Conservation (phyloP, 1,139 yeast genomes). For the Tardiomyces digboiensis region DNA sequence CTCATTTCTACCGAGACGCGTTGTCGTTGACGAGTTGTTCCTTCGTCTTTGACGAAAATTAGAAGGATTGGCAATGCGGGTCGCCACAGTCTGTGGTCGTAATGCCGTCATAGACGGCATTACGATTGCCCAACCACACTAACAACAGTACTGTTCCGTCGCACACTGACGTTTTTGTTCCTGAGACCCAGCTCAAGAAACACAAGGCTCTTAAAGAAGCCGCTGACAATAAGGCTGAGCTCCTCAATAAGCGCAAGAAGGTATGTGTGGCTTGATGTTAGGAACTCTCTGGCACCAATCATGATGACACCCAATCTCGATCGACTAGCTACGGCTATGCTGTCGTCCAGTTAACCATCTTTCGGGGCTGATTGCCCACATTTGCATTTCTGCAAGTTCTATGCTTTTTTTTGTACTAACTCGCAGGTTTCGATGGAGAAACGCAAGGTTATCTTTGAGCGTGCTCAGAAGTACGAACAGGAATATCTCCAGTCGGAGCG, state of each 20-base stretch:
- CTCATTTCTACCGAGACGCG: background rate
- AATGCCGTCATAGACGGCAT: background rate
- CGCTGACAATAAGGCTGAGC: conserved; percentile 68
- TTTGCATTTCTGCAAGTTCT: background rate
- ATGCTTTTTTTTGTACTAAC: background rate
- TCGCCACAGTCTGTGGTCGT: background rate
- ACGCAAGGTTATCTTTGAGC: conserved; percentile 88
- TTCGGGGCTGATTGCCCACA: conserved; percentile 83
- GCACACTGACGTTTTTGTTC: conserved; percentile 34
- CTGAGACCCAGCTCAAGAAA: conserved; percentile 94
- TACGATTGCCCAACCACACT: background rate
- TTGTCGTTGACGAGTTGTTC: background rate
- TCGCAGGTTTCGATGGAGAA: conserved; percentile 32
- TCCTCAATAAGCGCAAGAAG: conserved; percentile 69
- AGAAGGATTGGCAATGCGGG: conserved; percentile 1
- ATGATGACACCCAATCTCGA: conserved; percentile 9
- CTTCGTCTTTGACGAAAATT: background rate
- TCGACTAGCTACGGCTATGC: conserved; percentile 47
- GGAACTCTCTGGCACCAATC: conserved; percentile 5
- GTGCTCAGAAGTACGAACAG: conserved; percentile 94
- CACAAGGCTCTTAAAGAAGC: conserved; percentile 74
- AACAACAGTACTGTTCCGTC: conserved; percentile 1
- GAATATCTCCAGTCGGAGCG: conserved; percentile 92
- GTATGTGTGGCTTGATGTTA: conserved; percentile 42
- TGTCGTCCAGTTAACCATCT: conserved; percentile 98